Conservation (phyloP, 2,329 filamentous ascomycete genomes). For the Aspergillus hortae region DNA sequence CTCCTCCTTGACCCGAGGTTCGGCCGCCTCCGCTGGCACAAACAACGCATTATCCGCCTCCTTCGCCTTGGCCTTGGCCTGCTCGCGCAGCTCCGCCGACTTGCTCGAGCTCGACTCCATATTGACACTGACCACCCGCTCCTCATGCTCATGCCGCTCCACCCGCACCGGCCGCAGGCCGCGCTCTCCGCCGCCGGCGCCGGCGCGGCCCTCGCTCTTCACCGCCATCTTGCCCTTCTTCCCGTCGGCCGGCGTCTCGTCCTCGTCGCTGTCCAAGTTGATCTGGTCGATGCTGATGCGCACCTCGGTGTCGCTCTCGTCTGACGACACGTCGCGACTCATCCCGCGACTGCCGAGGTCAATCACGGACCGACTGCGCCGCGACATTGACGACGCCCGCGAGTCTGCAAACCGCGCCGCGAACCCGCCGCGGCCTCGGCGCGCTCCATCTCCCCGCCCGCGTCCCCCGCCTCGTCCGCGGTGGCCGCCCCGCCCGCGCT, state of each 20-base stretch:
- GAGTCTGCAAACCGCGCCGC: constrained; percentile 26
- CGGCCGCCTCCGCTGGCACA: constrained; percentile 17
- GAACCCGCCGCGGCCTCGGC: constrained; percentile 29
- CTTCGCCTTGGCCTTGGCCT: constrained; percentile 31
- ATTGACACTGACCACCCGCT: constrained; percentile 52
- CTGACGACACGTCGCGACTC: constrained; percentile 34
- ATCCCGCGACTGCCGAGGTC: constrained; percentile 19
- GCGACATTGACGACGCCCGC: constrained; percentile 25
- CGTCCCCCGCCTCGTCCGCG: constrained; percentile 24
- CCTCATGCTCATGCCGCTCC: constrained; percentile 53
- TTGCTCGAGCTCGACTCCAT: constrained; percentile 50
- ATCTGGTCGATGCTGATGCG: constrained; percentile 57
- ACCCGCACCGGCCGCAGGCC: constrained; percentile 54
- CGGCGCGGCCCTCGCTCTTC: constrained; percentile 16
- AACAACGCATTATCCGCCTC: constrained; percentile 22
- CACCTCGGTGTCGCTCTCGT: constrained; percentile 45
- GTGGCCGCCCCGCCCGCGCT: constrained; percentile 11
- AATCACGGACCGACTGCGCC: constrained; percentile 27
- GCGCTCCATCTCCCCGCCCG: constrained; percentile 28
- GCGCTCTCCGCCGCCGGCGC: constrained; percentile 9
- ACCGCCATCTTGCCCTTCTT: constrained; percentile 34
- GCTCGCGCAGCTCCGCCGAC: constrained; percentile 38
- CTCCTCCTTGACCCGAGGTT: constrained; percentile 51
- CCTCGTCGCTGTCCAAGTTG: constrained; percentile 53
- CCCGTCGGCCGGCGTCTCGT: constrained; percentile 24